Conservation (phyloP, 1,139 yeast species). For the Blastobotrys persicus region DNA sequence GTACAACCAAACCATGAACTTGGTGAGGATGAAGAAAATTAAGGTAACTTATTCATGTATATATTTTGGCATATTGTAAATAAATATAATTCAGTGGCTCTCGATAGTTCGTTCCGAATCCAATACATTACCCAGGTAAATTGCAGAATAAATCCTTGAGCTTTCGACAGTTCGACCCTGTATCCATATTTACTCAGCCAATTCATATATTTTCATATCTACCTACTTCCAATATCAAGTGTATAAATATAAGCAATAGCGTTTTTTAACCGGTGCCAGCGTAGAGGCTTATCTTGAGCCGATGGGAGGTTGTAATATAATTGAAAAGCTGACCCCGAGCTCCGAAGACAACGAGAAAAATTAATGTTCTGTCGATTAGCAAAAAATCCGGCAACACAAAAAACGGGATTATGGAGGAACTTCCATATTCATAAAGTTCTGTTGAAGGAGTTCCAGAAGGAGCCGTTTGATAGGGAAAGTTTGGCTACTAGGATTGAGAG, state of each 20-base stretch:
- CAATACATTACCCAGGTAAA: too few relatives aligned
- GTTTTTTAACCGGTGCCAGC: too few relatives aligned
- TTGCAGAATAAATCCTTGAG: too few relatives aligned
- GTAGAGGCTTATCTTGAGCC: too few relatives aligned
- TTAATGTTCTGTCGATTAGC: neutral
- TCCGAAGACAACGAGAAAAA: neutral
- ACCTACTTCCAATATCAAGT: too few relatives aligned
- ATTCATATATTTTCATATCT: too few relatives aligned
- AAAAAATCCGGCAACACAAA: neutral
- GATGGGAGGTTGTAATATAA: too few relatives aligned
- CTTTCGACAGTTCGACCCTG: too few relatives aligned
- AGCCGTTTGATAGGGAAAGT: conserved; percentile 7
- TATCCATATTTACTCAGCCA: too few relatives aligned
- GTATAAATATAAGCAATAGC: too few relatives aligned
- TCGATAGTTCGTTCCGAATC: too few relatives aligned
- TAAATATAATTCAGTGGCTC: neutral
- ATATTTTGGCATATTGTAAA: conserved; percentile 3
- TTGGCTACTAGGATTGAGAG: conserved; percentile 1
- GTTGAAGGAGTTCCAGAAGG: conserved; percentile 3
- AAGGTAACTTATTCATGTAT: neutral
- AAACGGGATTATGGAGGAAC: neutral
- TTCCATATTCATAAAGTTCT: neutral
- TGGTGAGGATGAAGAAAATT: conserved; percentile 15
- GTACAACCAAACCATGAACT: conserved; percentile 52
- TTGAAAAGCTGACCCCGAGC: neutral